Evolutionary conservation across 2,329 filamentous ascomycete species (phyloP), one percentile per base, ranked within the genome.

Genomic region (Fusarium pseudograminearum): DNA sequence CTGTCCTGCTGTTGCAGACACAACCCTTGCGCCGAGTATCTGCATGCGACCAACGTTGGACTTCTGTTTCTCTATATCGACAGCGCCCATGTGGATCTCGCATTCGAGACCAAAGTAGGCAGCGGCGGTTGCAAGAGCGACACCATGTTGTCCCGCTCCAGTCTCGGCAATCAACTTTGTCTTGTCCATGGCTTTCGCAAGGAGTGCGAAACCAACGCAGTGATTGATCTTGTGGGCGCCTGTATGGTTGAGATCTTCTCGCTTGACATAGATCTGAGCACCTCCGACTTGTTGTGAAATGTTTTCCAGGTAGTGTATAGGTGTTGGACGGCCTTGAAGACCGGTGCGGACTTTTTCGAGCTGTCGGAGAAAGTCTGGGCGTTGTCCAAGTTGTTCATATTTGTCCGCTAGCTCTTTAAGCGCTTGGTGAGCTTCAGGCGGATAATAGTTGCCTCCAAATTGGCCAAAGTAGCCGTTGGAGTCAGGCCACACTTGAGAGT

Each of bases 151-250:
- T 4, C 60, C 60, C 0, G 60, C 60, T 12, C 58, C 60, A 1
- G 60, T 63, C 34, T 63, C 60, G 1, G 60, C 60, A 14, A 63
- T 47, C 8, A 63, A 18, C 11, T 63, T 63, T 0, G 42, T 38
- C 20, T 63, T 63, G 0, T 42, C 58, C 60, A 63, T 63, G 2
- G 60, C 58, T 24, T 63, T 57, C 2, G 60, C 60, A 10, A 63
- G 60, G 0, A 63, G 58, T 7, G 60, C 58, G 10, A 63, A 63
- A 5, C 60, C 60, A 1, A 63, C 42, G 5, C 60, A 63, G 31
- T 63, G 58, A 4, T 63, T 63, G 12, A 63, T 63, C 9, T 63
- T 63, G 4, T 63, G 60, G 0, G 60, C 60, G 2, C 60, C 60
- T 2, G 48, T 63, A 7, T 63, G 60, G 2, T 63, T 63, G 0